Evolutionary conservation across 2,329 filamentous ascomycete species (phyloP).

Genomic region (Periconia sp.): DNA sequence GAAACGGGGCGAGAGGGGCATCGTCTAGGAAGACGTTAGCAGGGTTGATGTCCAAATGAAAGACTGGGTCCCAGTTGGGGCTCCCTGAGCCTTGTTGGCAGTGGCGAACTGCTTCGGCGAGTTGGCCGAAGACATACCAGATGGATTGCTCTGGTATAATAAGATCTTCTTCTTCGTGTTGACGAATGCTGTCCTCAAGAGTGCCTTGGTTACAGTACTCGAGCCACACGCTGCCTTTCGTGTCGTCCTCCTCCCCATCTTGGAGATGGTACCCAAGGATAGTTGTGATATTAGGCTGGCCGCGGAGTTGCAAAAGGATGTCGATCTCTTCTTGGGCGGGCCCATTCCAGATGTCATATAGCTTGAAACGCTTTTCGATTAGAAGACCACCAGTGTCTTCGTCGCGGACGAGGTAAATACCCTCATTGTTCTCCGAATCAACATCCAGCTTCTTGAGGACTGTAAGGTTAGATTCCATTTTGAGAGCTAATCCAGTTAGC

Average conservation of each 20-base stretch:
- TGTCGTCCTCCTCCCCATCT: not conserved
- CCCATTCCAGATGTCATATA: not conserved
- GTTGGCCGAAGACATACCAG: not conserved
- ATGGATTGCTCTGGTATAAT: not conserved
- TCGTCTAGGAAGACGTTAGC: conserved; percentile 1
- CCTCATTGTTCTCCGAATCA: conserved; percentile 1
- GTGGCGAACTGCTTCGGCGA: conserved; percentile 1
- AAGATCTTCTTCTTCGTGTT: not conserved
- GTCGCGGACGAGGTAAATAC: conserved; percentile 1
- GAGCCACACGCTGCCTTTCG: not conserved
- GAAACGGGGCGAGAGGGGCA: not conserved
- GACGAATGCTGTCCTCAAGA: not conserved
- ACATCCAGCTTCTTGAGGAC: not conserved
- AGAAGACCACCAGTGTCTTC: not conserved
- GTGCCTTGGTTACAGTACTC: conserved; percentile 1
- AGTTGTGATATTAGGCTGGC: not conserved
- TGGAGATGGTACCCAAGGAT: not conserved
- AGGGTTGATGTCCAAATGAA: conserved; percentile 3
- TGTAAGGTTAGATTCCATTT: not conserved
- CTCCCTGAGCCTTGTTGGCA: not conserved
- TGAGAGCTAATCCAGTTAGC: not conserved
- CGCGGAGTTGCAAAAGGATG: not conserved
- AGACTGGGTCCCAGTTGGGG: not conserved
- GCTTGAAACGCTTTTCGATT: conserved; percentile 3
- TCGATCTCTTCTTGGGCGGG: conserved; percentile 1